Evolutionary conservation across 2,329 filamentous ascomycete genomes (phyloP).

Genomic region (Onygenales sp.): DNA sequence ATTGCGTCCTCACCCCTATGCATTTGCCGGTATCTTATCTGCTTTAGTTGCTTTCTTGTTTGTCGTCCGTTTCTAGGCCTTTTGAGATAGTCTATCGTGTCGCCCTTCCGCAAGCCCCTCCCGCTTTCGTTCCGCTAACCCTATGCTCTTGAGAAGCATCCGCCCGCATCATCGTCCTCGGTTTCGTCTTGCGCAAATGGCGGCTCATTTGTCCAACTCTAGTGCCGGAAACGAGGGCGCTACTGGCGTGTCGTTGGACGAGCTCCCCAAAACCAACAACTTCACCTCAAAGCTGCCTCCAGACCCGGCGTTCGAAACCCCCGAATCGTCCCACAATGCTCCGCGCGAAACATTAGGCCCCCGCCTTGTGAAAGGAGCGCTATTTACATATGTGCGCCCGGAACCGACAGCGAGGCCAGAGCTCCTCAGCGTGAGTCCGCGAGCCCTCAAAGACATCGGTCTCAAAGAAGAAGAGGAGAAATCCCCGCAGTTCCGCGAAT

Average conservation of each 20-base stretch:
- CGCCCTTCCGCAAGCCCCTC: neutral
- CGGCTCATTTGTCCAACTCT: constrained; percentile 7
- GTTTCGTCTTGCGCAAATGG: constrained; percentile 9
- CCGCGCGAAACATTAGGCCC: constrained; percentile 68
- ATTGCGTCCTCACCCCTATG: too few species aligned
- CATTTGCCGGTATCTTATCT: too few species aligned
- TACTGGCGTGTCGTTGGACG: constrained; percentile 29
- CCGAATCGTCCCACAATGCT: constrained; percentile 69
- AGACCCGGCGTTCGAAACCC: constrained; percentile 70
- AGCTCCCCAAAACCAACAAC: constrained; percentile 54
- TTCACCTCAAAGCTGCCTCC: constrained; percentile 62
- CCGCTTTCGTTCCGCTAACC: neutral
- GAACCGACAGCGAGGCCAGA: constrained; percentile 63
- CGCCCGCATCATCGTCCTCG: neutral
- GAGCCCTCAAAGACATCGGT: constrained; percentile 72
- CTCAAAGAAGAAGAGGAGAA: constrained; percentile 59
- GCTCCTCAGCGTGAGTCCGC: constrained; percentile 68
- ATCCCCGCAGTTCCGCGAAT: constrained; percentile 63
- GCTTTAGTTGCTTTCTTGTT: neutral
- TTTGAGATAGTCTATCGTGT: neutral
- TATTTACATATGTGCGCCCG: constrained; percentile 87
- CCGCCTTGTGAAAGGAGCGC: constrained; percentile 70
- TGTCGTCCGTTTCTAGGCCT: neutral
- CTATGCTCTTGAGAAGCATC: constrained; percentile 9
- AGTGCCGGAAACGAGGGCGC: neutral